Percentiles rank a stretch among this genome's conserved stretches.
phyloP scores from a whole-genome alignment of 306 rosid genomes.

The Vicia villosa region DNA sequence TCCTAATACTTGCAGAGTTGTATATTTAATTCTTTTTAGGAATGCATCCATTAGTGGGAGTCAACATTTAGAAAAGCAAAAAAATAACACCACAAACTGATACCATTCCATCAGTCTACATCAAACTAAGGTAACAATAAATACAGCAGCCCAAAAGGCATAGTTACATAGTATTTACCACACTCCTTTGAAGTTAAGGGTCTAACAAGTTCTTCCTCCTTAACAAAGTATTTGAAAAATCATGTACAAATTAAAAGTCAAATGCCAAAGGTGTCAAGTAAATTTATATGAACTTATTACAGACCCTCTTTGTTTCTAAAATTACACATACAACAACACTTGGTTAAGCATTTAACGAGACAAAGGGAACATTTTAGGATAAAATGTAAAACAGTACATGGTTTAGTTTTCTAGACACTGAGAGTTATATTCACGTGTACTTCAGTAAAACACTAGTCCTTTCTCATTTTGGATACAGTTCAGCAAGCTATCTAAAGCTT shows the following conservation, averaged over 20 bases:
- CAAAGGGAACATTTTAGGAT: background rate
- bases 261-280: background rate
- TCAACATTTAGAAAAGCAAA: background rate
- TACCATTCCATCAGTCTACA: background rate
- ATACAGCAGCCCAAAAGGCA: background rate
- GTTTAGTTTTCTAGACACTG: background rate
- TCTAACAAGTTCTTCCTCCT: background rate
- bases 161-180: background rate
- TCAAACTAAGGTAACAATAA: background rate
- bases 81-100: background rate
- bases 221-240: background rate
- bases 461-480: background rate
- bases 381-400: background rate
- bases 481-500: background rate
- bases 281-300: background rate
- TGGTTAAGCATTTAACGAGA: background rate
- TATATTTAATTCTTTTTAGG: background rate
- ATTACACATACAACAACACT: background rate
- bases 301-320: background rate
- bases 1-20: background rate
- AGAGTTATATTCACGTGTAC: background rate
- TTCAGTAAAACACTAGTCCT: background rate
- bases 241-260: background rate
- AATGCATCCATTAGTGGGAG: background rate
- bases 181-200: background rate